phyloP scores from a whole-genome alignment of 1,139 yeast species.

The Pichia sp. region DNA sequence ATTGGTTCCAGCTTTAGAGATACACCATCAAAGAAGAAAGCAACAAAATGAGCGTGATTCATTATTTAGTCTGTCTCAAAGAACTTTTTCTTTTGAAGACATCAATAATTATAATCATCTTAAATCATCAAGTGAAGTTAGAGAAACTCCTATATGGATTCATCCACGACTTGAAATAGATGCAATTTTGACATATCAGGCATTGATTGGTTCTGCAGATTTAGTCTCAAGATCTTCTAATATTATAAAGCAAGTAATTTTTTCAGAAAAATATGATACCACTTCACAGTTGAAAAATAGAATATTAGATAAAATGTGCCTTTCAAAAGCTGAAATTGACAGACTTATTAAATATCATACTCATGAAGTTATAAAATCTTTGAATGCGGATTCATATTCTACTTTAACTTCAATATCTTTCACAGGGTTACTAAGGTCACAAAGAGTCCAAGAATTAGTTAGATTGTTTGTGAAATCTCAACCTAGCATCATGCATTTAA shows the following conservation, averaged over 20 bases:
- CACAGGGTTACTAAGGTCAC: conserved; percentile 13
- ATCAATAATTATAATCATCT: too few species aligned
- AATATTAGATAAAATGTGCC: conserved; percentile 21
- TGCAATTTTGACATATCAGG: conserved; percentile 27
- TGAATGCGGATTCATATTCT: conserved; percentile 9
- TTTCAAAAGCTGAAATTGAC: conserved; percentile 3
- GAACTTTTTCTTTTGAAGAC: too few species aligned
- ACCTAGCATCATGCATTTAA: conserved; percentile 18
- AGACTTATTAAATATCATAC: conserved; percentile 7
- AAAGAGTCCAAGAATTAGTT: conserved; percentile 19
- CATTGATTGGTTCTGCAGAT: conserved; percentile 21
- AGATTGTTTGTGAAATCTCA: conserved; percentile 22
- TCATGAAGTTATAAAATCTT: conserved; percentile 14
- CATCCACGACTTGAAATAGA: conserved; percentile 28
- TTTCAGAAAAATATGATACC: conserved; percentile 24
- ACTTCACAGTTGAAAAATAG: conserved; percentile 13
- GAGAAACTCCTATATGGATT: conserved; percentile 28
- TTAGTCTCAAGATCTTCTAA: conserved; percentile 18
- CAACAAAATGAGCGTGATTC: conserved; percentile 6
- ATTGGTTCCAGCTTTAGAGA: conserved; percentile 11
- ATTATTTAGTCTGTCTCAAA: background rate
- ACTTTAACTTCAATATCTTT: conserved; percentile 8
- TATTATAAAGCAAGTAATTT: conserved; percentile 21
- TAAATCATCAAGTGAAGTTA: background rate
- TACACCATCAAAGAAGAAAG: conserved; percentile 8